Evolutionary conservation across 371 early-diverging fungal genomes (phyloP).

Genomic region (Mortierella sp.): DNA sequence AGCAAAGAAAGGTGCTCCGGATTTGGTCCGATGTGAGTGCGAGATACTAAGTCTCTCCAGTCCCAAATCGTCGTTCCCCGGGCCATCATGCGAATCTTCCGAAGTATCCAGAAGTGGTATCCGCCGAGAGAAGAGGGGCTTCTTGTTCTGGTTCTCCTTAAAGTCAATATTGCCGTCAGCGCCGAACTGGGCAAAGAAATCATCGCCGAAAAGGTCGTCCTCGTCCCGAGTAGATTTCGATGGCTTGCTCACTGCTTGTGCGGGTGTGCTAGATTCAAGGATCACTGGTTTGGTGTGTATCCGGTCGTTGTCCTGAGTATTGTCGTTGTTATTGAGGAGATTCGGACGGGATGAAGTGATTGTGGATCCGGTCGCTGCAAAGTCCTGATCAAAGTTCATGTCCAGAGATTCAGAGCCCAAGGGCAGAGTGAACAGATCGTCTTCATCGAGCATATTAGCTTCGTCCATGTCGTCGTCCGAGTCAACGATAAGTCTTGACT

Average conservation of each 20-base stretch:
- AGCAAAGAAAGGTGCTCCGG: slow-evolving; percentile 12
- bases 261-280: neutral
- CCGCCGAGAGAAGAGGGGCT: slow-evolving; percentile 33
- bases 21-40: slow-evolving; percentile 36
- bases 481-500: slow-evolving; percentile 32
- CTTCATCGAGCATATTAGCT: slow-evolving; percentile 16
- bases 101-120: slow-evolving; percentile 29
- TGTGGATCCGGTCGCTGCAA: slow-evolving; percentile 1
- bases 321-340: neutral
- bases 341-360: neutral
- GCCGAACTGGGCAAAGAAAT: slow-evolving; percentile 50
- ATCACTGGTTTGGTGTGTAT: neutral
- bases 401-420: slow-evolving; percentile 28
- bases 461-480: slow-evolving; percentile 55
- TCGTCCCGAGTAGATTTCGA: slow-evolving; percentile 5
- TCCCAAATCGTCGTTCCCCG: slow-evolving; percentile 30
- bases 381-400: slow-evolving; percentile 32
- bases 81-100: neutral
- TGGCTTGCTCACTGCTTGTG: neutral
- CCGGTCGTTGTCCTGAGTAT: neutral
- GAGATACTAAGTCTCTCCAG: slow-evolving; percentile 44
- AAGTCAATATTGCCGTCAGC: slow-evolving; percentile 23
- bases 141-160: slow-evolving; percentile 23
- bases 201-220: slow-evolving; percentile 42
- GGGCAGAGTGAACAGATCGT: slow-evolving; percentile 33